Evolutionary conservation across 768 basidiomycete species (phyloP), one percentile per base, ranked within the genome.

Genomic region (Polyporus arcularius): DNA sequence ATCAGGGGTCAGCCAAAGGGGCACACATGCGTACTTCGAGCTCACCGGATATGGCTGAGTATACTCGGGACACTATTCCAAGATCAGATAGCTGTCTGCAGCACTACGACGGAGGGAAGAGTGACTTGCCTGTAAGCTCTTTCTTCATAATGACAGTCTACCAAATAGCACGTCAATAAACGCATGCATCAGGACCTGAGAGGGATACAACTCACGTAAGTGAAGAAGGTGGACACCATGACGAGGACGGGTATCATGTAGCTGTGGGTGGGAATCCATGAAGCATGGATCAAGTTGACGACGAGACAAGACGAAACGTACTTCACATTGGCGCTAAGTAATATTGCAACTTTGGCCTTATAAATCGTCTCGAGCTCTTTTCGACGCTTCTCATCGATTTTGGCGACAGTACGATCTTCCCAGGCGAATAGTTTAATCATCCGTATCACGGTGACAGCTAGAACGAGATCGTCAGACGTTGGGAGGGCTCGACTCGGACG

Each of bases 191-290:
- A 21, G 12, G 21, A 26, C 21, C 21, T 26, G 21, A 35, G 35
- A 35, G 35, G 11, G 3, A 7, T 5, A 10, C 10, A 30, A 70
- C 82, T 55, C 73, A 85, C 79, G 63, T 86, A 90, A 6, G 82
- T 78, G 4, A 81, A 76, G 67, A 82, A 90, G 2, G 86, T 85
- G 15, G 81, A 78, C 35, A 87, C 66, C 89, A 90, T 90, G 30
- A 82, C 85, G 1, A 81, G 41, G 11, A 89, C 67, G 0, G 89
- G 88, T 43, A 90, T 79, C 31, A 84, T 54, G 63, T 77, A 83
- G 68, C 86, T 89, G 43, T 3, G 35, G 11, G 11, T 35, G 6
- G 11, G 16, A 48, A 35, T 83, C 55, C 63, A 76, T 82, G 67
- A 85, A 10, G 58, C 3, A 38, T 35, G 3, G 7, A 11, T 1